phyloP scores from a whole-genome alignment of 345 rosid genomes.

The Mercurialis annua region DNA sequence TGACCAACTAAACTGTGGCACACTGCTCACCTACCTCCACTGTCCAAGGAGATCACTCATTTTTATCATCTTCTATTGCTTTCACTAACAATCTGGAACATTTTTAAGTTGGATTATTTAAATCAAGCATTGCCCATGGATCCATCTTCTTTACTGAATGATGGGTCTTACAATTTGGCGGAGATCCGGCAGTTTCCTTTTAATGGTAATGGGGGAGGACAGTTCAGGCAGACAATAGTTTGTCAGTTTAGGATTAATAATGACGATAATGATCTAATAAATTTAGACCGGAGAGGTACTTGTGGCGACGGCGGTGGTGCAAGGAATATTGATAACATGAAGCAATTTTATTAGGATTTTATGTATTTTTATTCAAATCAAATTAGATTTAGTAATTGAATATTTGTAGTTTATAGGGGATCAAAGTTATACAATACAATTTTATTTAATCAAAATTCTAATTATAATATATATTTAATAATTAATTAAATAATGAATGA shows the following conservation, averaged over 20 bases:
- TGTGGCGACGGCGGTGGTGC: slow-evolving; percentile 28
- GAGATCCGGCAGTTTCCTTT: slow-evolving; percentile 86
- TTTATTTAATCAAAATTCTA: too few relatives aligned
- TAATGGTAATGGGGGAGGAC: slow-evolving; percentile 39
- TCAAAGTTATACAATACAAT: too few relatives aligned
- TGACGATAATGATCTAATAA: slow-evolving; percentile 42
- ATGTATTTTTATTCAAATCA: too few relatives aligned
- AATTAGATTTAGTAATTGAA: too few relatives aligned
- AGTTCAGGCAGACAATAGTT: slow-evolving; percentile 38
- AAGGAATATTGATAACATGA: too few relatives aligned
- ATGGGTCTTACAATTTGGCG: slow-evolving; percentile 45
- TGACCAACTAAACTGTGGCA: slow-evolving; percentile 10
- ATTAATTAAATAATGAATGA: too few relatives aligned
- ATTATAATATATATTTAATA: too few relatives aligned
- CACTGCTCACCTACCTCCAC: slow-evolving; percentile 45
- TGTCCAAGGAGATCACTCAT: slow-evolving; percentile 44
- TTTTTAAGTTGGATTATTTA: neutral
- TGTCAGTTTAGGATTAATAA: slow-evolving; percentile 34
- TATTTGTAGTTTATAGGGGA: too few relatives aligned
- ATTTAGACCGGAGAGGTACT: slow-evolving; percentile 41
- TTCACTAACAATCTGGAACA: neutral
- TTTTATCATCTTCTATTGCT: slow-evolving; percentile 4
- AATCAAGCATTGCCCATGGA: slow-evolving; percentile 48
- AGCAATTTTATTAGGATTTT: too few relatives aligned
- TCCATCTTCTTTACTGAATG: slow-evolving; percentile 64